Base-by-base conservation (phyloP, 2,329 filamentous ascomycete genomes). In the Pseudogymnoascus sp. region DNA sequence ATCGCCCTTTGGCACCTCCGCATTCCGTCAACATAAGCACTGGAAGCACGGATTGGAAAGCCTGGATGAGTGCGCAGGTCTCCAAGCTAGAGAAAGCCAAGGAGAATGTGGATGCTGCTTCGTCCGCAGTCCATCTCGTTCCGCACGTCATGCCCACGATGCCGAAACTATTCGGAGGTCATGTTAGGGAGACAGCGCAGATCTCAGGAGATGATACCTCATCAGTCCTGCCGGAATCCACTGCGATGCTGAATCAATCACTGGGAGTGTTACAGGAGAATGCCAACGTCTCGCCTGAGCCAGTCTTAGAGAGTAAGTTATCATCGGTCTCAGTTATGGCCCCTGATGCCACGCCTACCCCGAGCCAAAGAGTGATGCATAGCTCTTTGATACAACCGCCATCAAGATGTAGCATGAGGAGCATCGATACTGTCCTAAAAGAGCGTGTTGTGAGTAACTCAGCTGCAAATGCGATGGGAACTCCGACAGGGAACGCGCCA, bases 31-130 rank as follows among this genome's bases (percentile, higher is more conserved):
- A 70, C 2, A 80, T 78, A 1, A 75, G 75, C 0, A 73, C 74
- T 5, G 80, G 80, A 62, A 83, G 80, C 2, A 71, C 76, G 2
- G 81, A 83, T 63, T 84, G 81, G 82, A 83, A 83, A 69, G 78
- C 73, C 0, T 81, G 78, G 78, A 76, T 84, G 39, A 81, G 81
- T 7, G 76, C 79, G 2, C 79, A 83, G 42, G 76, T 81, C 7
- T 78, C 78, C 0, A 80, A 78, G 62, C 68, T 81, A 1, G 79
- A 82, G 61, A 66, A 64, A 41, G 58, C 62, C 17, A 71, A 71
- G 29, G 65, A 68, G 12, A 68, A 66, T 55, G 33, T 58, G 6
- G 36, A 31, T 12, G 38, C 35, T 17, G 64, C 41, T 15, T 58
- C 42, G n/a, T 61, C 61, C 3, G 63, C 61, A 13, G 41, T 17